Percentiles rank a stretch among this genome's conserved stretches.
Evolutionary conservation across 768 basidiomycete genomes (phyloP).

Genomic region (Trichaptum fuscoviolaceum): DNA sequence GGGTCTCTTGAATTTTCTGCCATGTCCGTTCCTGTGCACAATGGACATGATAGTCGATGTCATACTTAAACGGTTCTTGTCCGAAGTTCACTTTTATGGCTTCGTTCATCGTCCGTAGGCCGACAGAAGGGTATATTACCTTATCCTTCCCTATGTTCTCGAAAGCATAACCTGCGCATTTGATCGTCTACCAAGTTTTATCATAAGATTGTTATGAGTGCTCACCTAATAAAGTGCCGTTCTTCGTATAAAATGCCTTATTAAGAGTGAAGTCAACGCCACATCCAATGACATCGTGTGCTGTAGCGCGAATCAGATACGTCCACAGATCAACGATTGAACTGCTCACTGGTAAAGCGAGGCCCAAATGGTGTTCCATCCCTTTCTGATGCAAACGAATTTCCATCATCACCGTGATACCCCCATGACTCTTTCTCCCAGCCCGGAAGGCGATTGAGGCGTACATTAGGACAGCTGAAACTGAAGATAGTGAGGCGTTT

Average conservation of each 20-base stretch:
- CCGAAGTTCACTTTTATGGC: conserved; percentile 85
- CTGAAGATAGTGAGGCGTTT: conserved; percentile 29
- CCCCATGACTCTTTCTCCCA: conserved; percentile 88
- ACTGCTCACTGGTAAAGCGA: conserved; percentile 67
- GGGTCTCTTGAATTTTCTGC: conserved; percentile 57
- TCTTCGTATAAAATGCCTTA: conserved; percentile 86
- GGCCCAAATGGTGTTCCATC: conserved; percentile 71
- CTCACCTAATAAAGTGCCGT: conserved; percentile 66
- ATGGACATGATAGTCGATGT: conserved; percentile 83
- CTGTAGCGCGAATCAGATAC: conserved; percentile 32
- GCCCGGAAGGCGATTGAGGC: conserved; percentile 73
- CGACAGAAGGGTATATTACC: conserved; percentile 82
- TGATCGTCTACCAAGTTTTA: conserved; percentile 6
- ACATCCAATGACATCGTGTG: conserved; percentile 85
- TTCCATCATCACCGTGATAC: conserved; percentile 89
- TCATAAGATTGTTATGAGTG: conserved; percentile 6
- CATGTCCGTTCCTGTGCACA: conserved; percentile 63
- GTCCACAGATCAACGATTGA: conserved; percentile 1
- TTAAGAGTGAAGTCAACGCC: conserved; percentile 85
- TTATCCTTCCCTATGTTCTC: conserved; percentile 62
- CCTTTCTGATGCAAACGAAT: conserved; percentile 67
- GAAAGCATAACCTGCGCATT: conserved; percentile 54
- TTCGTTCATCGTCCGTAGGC: conserved; percentile 77
- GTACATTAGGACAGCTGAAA: conserved; percentile 61
- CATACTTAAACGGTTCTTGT: conserved; percentile 77